phyloP scores from a whole-genome alignment of 306 rosid genomes.

The Malus sieversii region DNA sequence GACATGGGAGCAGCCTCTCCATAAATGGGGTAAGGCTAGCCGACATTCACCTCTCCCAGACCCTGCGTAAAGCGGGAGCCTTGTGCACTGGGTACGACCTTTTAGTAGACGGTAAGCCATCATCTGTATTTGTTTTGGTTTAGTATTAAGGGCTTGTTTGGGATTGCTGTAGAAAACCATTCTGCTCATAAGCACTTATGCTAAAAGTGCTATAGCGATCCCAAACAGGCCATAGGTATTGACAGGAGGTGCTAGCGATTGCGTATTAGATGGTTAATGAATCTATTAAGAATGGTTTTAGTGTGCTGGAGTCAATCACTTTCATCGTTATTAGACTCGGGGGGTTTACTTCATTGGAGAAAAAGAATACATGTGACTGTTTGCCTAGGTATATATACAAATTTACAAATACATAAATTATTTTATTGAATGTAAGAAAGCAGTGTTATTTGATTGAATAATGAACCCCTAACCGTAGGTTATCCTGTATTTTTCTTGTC shows the following conservation, averaged over 20 bases:
- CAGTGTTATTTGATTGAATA: background rate
- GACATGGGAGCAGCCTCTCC: too few relatives aligned
- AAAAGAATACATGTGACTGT: background rate
- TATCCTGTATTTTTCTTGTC: background rate
- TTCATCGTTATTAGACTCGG: background rate
- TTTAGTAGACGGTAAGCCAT: background rate
- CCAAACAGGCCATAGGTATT: too few relatives aligned
- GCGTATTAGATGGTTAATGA: background rate
- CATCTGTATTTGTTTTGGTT: background rate
- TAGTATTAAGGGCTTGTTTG: background rate
- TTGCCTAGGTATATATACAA: background rate
- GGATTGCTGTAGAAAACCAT: too few relatives aligned
- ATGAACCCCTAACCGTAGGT: background rate
- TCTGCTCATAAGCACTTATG: too few relatives aligned
- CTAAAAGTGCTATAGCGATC: too few relatives aligned
- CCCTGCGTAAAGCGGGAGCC: too few relatives aligned
- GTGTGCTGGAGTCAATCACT: background rate
- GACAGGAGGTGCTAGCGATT: too few relatives aligned
- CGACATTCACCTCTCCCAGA: too few relatives aligned
- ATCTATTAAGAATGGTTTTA: background rate
- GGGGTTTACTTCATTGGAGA: background rate
- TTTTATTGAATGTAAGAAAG: background rate
- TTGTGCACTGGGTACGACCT: too few relatives aligned
- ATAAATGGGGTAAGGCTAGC: too few relatives aligned
- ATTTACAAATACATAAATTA: background rate